A percentile compares a stretch with the other conserved stretches of the same genome.
Conservation (phyloP, 257 asterid genomes). For the Nicotiana noctiflora region DNA sequence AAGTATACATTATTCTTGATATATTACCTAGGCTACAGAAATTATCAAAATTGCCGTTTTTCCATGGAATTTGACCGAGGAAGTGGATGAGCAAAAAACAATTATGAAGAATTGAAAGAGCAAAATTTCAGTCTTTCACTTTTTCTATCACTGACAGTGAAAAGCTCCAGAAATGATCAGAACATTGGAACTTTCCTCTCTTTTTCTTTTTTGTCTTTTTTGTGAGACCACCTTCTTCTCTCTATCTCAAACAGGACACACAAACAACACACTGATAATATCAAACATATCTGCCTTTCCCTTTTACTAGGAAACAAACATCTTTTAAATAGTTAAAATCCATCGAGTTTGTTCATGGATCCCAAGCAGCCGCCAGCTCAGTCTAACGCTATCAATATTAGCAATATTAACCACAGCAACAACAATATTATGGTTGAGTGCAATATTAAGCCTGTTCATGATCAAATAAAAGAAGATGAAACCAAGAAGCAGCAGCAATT, state of each 20-base stretch:
- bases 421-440: constrained; percentile 13
- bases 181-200: not conserved
- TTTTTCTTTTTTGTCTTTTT: not conserved
- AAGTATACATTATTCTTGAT: not conserved
- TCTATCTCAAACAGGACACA: not conserved
- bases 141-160: not conserved
- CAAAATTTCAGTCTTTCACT: not conserved
- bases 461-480: constrained; percentile 30
- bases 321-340: not conserved
- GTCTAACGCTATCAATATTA: constrained; percentile 12
- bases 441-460: constrained; percentile 16
- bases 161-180: not conserved
- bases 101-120: no score
- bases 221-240: constrained; percentile 8
- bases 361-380: constrained; percentile 30
- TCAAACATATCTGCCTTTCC: not conserved
- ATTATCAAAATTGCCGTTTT: not conserved
- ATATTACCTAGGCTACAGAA: not conserved
- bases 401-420: not conserved
- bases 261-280: not conserved
- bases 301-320: not conserved
- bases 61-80: not conserved
- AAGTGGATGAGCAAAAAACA: no score
- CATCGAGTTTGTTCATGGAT: constrained; percentile 32
- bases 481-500: constrained; percentile 32